phyloP scores from a whole-genome alignment of 495 filamentous ascomycete genomes.

The Penicillium chermesinum region DNA sequence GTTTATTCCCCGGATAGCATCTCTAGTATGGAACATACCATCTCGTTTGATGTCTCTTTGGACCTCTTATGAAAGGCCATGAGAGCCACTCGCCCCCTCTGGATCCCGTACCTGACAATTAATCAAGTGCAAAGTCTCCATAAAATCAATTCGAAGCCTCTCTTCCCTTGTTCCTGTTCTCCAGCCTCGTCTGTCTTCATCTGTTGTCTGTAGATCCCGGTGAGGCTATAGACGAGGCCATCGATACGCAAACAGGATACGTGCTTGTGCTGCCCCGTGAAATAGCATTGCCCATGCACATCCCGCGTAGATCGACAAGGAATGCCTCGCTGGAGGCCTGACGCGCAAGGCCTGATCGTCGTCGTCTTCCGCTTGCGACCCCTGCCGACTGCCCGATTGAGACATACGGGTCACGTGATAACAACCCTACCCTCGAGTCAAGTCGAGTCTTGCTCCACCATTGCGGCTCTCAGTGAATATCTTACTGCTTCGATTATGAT shows the following conservation, averaged over 20 bases:
- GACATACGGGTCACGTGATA: conserved; percentile 15
- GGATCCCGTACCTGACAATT: no score
- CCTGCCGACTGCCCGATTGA: conserved; percentile 11
- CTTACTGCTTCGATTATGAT: not conserved
- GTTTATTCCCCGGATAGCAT: no score
- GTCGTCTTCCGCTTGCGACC: conserved; percentile 10
- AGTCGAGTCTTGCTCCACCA: no score
- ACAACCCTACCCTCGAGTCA: no score
- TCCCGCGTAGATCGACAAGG: conserved; percentile 1
- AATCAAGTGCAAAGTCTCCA: no score
- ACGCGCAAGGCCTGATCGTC: not conserved
- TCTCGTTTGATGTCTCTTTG: no score
- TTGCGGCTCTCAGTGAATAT: conserved; percentile 2
- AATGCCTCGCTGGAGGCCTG: conserved; percentile 9
- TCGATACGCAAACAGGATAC: not conserved
- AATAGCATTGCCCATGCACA: conserved; percentile 3
- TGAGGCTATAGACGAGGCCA: not conserved
- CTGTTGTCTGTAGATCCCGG: not conserved
- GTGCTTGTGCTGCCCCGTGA: not conserved
- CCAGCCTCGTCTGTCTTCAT: not conserved
- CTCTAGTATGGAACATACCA: no score
- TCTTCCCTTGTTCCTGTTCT: not conserved
- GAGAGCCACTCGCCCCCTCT: no score
- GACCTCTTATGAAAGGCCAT: not conserved
- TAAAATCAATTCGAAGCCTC: not conserved